A percentile compares a stretch with the other conserved stretches of the same genome.
These are phyloP conservation scores for Dendrocalamus latiflorus DNA, from an alignment of 202 grass and related monocot species.

Conservation along the genomic window DNA sequence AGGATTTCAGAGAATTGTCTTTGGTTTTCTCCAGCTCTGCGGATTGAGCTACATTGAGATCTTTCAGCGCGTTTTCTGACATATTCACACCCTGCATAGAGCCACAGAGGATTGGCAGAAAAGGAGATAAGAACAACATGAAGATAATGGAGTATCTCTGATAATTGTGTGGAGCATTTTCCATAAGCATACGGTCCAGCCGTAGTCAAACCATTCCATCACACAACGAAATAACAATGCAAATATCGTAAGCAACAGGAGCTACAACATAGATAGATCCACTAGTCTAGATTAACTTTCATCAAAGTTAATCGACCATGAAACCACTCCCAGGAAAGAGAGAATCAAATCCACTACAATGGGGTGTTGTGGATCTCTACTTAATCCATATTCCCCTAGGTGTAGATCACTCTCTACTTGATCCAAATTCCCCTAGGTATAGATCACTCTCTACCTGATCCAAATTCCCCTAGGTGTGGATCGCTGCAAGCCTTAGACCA, in stretches of 20 bases:
- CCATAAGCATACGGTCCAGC: not conserved
- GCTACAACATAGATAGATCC: not conserved
- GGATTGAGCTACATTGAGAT: constrained; percentile 57
- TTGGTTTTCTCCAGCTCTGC: constrained; percentile 46
- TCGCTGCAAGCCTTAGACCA: not conserved
- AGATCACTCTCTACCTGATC: too few relatives aligned
- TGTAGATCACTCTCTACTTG: not conserved
- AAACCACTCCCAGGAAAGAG: not conserved
- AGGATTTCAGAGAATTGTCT: constrained; percentile 42
- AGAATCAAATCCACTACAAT: not conserved
- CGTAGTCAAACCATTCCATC: not conserved
- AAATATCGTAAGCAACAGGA: not conserved
- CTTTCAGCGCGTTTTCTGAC: constrained; percentile 63
- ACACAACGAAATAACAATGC: not conserved
- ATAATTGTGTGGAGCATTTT: not conserved
- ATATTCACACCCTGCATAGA: constrained; percentile 41
- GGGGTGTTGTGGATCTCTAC: not conserved
- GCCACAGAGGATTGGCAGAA: not conserved
- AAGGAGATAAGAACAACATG: constrained; percentile 7
- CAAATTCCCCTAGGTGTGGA: too few relatives aligned
- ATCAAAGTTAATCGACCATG: not conserved
- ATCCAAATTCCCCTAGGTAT: not conserved
- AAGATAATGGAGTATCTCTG: not conserved
- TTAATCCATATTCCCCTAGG: not conserved
- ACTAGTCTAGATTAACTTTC: not conserved